These are phyloP conservation scores for Globisporangium orthogonon DNA, from an alignment of 352 stramenopile species.

Conservation along the genomic window DNA sequence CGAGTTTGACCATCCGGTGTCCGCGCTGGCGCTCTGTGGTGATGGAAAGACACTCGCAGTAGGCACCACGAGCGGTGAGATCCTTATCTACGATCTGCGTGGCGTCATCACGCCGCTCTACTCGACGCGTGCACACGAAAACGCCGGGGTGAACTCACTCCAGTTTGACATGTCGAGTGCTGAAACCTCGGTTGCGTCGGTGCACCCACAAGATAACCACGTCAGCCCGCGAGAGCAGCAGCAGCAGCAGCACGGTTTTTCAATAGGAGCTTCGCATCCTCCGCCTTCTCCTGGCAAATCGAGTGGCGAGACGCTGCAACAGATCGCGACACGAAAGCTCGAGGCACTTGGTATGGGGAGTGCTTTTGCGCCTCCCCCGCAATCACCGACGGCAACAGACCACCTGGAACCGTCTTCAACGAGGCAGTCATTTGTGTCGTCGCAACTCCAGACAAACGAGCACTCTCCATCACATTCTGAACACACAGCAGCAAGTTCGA, in stretches of 20 bases:
- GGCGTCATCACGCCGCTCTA: constrained; percentile 57
- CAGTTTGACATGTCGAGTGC: constrained; percentile 40
- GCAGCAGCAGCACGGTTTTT: constrained; percentile 16
- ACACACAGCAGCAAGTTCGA: neutral
- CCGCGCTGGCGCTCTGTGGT: constrained; percentile 46
- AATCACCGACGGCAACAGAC: neutral
- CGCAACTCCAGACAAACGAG: neutral
- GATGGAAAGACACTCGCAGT: constrained; percentile 63
- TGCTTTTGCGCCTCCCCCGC: constrained; percentile 1
- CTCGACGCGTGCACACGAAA: constrained; percentile 31
- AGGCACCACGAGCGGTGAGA: constrained; percentile 40
- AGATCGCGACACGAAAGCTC: constrained; percentile 35
- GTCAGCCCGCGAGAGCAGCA: constrained; percentile 41
- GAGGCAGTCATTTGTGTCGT: neutral
- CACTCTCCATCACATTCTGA: neutral
- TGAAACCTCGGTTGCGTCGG: constrained; percentile 16
- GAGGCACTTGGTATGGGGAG: constrained; percentile 24
- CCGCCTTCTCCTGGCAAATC: constrained; percentile 20
- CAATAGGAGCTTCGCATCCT: constrained; percentile 9
- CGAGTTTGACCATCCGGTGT: constrained; percentile 54
- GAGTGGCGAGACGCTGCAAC: constrained; percentile 27
- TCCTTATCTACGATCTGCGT: constrained; percentile 62
- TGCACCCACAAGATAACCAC: constrained; percentile 28
- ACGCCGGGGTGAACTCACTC: constrained; percentile 37
- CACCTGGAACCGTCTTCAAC: neutral